Percentiles rank a stretch among this genome's conserved stretches.
Evolutionary conservation across 768 basidiomycete genomes (phyloP).

Genomic region (Boletus bicolor): DNA sequence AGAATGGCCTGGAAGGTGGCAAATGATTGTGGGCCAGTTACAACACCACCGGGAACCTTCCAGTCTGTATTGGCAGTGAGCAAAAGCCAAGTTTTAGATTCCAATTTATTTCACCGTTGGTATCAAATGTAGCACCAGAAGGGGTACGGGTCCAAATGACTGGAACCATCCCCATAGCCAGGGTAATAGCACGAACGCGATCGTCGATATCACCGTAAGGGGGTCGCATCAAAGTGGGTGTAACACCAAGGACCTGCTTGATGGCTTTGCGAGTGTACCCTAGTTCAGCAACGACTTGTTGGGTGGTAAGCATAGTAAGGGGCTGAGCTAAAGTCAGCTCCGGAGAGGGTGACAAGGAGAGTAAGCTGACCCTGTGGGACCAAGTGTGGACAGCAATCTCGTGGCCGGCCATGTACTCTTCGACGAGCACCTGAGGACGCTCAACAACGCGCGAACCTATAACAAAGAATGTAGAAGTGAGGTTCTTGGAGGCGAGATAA

Average conservation of each 20-base stretch:
- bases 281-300: constrained; percentile 87
- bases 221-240: constrained; percentile 75
- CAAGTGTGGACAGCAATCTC: constrained; percentile 88
- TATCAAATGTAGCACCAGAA: constrained; percentile 58
- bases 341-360: not conserved
- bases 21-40: constrained; percentile 62
- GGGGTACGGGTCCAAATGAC: constrained; percentile 84
- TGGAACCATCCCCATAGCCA: constrained; percentile 89
- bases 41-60: constrained; percentile 77
- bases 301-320: constrained; percentile 69
- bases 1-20: constrained; percentile 74
- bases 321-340: constrained; percentile 38
- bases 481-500: constrained; percentile 59
- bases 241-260: constrained; percentile 68
- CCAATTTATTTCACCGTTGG: constrained; percentile 49
- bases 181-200: constrained; percentile 84
- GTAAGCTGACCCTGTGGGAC: constrained; percentile 64
- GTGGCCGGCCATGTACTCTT: constrained; percentile 78
- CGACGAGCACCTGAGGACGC: constrained; percentile 66
- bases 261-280: constrained; percentile 91
- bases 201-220: constrained; percentile 89
- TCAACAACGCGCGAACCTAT: constrained; percentile 84
- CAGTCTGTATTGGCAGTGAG: constrained; percentile 54
- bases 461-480: constrained; percentile 88
- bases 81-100: not conserved